Evolutionary conservation across 202 grass and related monocot genomes (phyloP), one percentile per base, ranked within the genome.

Genomic region (Cymbopogon flexuosus): DNA sequence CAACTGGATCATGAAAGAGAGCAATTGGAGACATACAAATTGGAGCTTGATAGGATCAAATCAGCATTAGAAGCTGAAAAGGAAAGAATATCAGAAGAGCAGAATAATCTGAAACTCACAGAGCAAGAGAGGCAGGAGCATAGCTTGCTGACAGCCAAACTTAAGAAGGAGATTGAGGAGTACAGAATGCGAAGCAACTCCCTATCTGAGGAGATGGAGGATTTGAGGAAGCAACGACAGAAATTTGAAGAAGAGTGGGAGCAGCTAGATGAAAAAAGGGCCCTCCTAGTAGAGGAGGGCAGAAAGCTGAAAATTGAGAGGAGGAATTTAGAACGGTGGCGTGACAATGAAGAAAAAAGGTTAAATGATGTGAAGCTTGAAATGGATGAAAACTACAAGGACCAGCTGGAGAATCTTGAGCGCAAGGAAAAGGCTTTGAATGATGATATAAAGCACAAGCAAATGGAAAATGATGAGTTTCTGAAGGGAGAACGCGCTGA

Each of bases 161-260:
- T 98, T 73, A 98, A 90, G 84, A 91, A 91, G 84, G 95, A 98
- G 79, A 94, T 93, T 70, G 90, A 91, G 47, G 95, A 98, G 64
- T 98, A 88, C 65, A 92, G 88, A 78, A 90, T 90, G 86, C 90
- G 80, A 75, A 89, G 78, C 61, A 89, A 91, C 56, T 95, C 92
- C 1, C 79, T 98, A 12, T 73, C 77, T 3, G 90, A 89, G 51
- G 90, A 98, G 71, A 90, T 41, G 7, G 95, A 98, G 39, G 92
- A 98, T 93, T 80, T 98, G 83, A 85, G 83, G 76, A 87, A 89
- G 68, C 79, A 93, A 68, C 84, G 93, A 9, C 79, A 89, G 85
- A 95, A 89, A 66, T 93, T 98, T 88, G 95, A 98, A 87, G 88
- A 90, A 75, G 95, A 98, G 30, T 98, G 95, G 95, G 92, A 98